phyloP scores from a whole-genome alignment of 2,329 filamentous ascomycete genomes.

The Aspergillus caelatus region DNA sequence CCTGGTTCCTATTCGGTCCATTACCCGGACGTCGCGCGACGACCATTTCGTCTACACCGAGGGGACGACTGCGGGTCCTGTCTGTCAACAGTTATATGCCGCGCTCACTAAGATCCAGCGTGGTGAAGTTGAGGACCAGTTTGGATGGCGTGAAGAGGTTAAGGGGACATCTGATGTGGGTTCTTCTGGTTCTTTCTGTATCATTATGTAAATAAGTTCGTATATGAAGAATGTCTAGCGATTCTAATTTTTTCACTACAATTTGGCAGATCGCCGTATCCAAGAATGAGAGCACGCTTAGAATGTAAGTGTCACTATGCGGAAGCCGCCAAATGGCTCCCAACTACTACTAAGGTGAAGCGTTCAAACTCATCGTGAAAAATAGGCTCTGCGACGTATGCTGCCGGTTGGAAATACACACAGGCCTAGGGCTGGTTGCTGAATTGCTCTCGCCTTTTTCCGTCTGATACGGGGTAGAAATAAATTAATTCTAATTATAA shows the following conservation, averaged over 20 bases:
- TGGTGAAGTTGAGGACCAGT: background rate
- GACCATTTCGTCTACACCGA: background rate
- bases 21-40: conserved; percentile 23
- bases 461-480: background rate
- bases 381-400: background rate
- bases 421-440: background rate
- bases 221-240: background rate
- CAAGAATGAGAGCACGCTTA: background rate
- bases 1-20: conserved; percentile 29
- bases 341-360: background rate
- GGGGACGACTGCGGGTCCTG: background rate
- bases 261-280: background rate
- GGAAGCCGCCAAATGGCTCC: no score
- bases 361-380: background rate
- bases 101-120: background rate
- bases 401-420: background rate
- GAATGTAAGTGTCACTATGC: background rate
- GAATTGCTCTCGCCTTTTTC: background rate
- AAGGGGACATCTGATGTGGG: background rate
- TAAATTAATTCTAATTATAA: background rate
- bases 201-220: background rate
- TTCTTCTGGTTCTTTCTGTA: background rate
- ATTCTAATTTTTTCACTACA: background rate
- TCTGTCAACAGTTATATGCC: background rate
- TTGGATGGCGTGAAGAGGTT: background rate